Evolutionary conservation across 768 basidiomycete species (phyloP).

Genomic region (Cystoderma amianthinum): DNA sequence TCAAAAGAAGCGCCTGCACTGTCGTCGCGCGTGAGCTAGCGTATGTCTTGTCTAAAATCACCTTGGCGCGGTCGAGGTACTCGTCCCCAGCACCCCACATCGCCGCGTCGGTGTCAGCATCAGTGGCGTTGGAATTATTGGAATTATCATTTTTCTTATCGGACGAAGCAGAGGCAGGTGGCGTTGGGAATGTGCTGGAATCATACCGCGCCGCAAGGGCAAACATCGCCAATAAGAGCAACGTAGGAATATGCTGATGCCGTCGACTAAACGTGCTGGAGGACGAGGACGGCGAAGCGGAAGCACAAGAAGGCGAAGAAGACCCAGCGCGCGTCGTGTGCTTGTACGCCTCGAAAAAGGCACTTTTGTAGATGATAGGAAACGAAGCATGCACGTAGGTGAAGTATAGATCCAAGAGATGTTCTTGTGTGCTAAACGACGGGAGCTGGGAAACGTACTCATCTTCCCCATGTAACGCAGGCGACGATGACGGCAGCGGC

Average conservation of each 20-base stretch:
- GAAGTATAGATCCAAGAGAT: slow-evolving; percentile 73
- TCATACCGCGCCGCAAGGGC: slow-evolving; percentile 72
- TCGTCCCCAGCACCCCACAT: slow-evolving; percentile 83
- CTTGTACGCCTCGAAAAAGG: slow-evolving; percentile 56
- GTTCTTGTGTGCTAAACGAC: slow-evolving; percentile 49
- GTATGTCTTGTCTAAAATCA: slow-evolving; percentile 58
- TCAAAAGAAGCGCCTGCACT: slow-evolving; percentile 71
- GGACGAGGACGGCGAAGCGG: not conserved
- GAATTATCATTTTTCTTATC: too few relatives aligned
- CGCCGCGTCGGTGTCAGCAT: slow-evolving; percentile 37
- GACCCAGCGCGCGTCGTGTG: slow-evolving; percentile 21
- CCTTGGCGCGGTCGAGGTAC: slow-evolving; percentile 62
- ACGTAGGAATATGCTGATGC: slow-evolving; percentile 44
- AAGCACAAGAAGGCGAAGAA: slow-evolving; percentile 7
- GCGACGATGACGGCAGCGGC: slow-evolving; percentile 31
- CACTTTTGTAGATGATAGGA: slow-evolving; percentile 68
- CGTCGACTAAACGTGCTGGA: slow-evolving; percentile 30
- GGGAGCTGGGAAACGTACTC: slow-evolving; percentile 44
- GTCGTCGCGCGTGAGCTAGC: slow-evolving; percentile 69
- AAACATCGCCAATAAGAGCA: slow-evolving; percentile 80
- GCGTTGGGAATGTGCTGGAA: slow-evolving; percentile 23
- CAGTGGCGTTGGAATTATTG: too few relatives aligned
- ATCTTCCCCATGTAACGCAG: slow-evolving; percentile 23
- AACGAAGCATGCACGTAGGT: slow-evolving; percentile 74
- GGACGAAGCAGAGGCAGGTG: too few relatives aligned